These are phyloP conservation scores for Penicillium sp. DNA, from an alignment of 2,329 filamentous ascomycete genomes.

Conservation along the genomic window DNA sequence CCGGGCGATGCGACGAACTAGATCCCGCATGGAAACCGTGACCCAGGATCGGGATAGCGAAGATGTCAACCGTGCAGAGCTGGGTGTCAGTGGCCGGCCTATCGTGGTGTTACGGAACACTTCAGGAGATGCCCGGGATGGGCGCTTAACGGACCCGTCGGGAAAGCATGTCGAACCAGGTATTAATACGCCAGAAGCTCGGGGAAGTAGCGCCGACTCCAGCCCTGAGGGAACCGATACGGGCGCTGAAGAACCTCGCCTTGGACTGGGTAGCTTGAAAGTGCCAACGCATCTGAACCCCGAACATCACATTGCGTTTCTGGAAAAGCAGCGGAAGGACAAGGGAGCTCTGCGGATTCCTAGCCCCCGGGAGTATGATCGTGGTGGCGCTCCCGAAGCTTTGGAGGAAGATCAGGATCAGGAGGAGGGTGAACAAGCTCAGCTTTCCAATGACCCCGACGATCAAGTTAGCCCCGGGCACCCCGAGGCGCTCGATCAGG, in stretches of 20 bases:
- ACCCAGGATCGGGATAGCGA: slow-evolving; percentile 46
- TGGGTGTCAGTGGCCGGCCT: slow-evolving; percentile 36
- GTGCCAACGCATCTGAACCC: slow-evolving; percentile 55
- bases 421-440: slow-evolving; percentile 20
- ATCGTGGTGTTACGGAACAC: slow-evolving; percentile 40
- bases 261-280: slow-evolving; percentile 53
- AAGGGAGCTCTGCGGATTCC: slow-evolving; percentile 80
- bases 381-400: slow-evolving; percentile 66
- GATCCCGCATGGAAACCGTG: slow-evolving; percentile 55
- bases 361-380: slow-evolving; percentile 83
- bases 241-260: slow-evolving; percentile 27
- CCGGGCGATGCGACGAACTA: slow-evolving; percentile 61
- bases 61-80: slow-evolving; percentile 34
- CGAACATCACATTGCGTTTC: slow-evolving; percentile 81
- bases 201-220: slow-evolving; percentile 20
- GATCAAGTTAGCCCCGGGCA: slow-evolving; percentile 1
- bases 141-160: slow-evolving; percentile 16
- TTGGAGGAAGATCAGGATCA: slow-evolving; percentile 50
- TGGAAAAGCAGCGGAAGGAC: slow-evolving; percentile 76
- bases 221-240: slow-evolving; percentile 18
- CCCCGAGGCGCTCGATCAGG: slow-evolving; percentile 23
- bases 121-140: slow-evolving; percentile 28
- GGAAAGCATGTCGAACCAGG: slow-evolving; percentile 27
- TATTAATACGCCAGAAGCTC: slow-evolving; percentile 22
- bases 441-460: slow-evolving; percentile 25